These are phyloP conservation scores for Macadamia tetraphylla DNA, from an alignment of 164 flowering plant genomes.

Conservation along the genomic window DNA sequence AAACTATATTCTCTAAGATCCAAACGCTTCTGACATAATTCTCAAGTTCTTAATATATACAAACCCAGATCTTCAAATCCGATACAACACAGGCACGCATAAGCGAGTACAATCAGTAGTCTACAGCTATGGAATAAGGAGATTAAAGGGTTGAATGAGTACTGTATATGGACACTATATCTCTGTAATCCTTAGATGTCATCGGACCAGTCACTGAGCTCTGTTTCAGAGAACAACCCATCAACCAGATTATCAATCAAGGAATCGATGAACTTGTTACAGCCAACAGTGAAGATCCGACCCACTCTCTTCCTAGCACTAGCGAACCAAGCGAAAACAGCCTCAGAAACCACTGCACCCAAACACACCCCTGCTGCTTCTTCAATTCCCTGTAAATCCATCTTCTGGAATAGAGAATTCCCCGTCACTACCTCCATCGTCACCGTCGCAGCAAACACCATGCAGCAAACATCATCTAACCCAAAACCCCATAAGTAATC, in stretches of 20 bases:
- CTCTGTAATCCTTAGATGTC: conserved; percentile 25
- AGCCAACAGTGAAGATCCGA: conserved; percentile 49
- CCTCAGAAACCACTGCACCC: conserved; percentile 50
- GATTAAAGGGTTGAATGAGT: too few species aligned
- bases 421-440: conserved; percentile 57
- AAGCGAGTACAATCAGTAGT: too few species aligned
- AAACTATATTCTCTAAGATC: too few species aligned
- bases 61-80: too few species aligned
- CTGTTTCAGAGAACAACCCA: conserved; percentile 70
- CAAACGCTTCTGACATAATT: too few species aligned
- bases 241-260: conserved; percentile 75
- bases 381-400: conserved; percentile 56
- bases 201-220: conserved; percentile 58
- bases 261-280: conserved; percentile 72
- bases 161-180: too few species aligned
- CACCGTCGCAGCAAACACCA: conserved; percentile 71
- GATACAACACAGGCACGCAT: too few species aligned
- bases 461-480: neutral
- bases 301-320: conserved; percentile 61
- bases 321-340: conserved; percentile 68
- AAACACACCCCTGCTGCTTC: conserved; percentile 60
- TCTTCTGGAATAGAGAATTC: conserved; percentile 67
- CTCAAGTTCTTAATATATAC: too few species aligned
- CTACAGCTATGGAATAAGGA: too few species aligned
- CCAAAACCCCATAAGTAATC: too few species aligned